Evolutionary conservation across 2,329 filamentous ascomycete genomes (phyloP).

Genomic region (Clonostachys byssicola): DNA sequence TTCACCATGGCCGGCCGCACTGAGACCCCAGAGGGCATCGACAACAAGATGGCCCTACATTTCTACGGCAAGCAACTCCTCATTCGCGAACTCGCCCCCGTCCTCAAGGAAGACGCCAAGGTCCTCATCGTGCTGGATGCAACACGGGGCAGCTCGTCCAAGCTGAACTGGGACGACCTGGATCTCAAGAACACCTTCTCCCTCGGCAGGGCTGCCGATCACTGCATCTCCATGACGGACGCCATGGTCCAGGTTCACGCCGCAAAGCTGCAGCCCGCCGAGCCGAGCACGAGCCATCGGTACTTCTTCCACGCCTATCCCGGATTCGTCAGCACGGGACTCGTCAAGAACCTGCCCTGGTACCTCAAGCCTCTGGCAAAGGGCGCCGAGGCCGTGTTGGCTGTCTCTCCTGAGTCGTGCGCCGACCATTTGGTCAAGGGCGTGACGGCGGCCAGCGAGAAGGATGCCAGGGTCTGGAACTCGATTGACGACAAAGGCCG

Average conservation of each 20-base stretch:
- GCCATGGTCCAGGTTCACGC: constrained; percentile 27
- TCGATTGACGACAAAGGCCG: constrained; percentile 20
- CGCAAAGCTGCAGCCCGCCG: constrained; percentile 13
- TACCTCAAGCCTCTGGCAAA: constrained; percentile 11
- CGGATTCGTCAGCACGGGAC: constrained; percentile 26
- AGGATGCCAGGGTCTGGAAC: constrained; percentile 15
- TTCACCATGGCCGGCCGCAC: constrained; percentile 24
- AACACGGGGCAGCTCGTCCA: constrained; percentile 17
- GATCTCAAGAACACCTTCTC: constrained; percentile 27
- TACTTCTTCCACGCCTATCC: constrained; percentile 35
- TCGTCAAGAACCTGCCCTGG: constrained; percentile 20
- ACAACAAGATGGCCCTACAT: constrained; percentile 38
- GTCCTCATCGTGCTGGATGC: constrained; percentile 32
- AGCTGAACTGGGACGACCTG: constrained; percentile 31
- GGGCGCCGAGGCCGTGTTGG: constrained; percentile 10
- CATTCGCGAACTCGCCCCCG: constrained; percentile 30
- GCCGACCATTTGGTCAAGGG: constrained; percentile 18
- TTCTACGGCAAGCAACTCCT: constrained; percentile 40
- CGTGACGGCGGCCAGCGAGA: constrained; percentile 2
- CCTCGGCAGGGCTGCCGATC: constrained; percentile 22
- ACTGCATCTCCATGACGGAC: constrained; percentile 32
- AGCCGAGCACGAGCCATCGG: constrained; percentile 1
- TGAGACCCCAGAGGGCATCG: constrained; percentile 37
- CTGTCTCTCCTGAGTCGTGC: constrained; percentile 15
- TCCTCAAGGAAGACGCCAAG: constrained; percentile 25